phyloP scores from a whole-genome alignment of 305 asterid genomes.

The Withania somnifera region DNA sequence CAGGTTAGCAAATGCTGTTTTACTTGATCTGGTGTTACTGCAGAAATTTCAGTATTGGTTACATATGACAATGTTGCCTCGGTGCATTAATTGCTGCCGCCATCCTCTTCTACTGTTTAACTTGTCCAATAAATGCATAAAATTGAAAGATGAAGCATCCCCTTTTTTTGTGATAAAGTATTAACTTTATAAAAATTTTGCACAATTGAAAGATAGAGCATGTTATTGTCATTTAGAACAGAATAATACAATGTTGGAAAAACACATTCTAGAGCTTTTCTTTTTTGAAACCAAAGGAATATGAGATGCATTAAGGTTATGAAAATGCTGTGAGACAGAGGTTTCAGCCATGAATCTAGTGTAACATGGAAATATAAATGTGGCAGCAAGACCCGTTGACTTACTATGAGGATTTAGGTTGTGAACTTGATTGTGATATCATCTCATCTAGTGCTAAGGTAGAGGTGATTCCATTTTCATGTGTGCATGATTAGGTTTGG shows the following conservation, averaged over 20 bases:
- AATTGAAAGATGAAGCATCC: background rate
- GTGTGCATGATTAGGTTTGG: background rate
- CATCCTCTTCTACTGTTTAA: background rate
- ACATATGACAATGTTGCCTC: background rate
- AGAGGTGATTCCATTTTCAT: conserved; percentile 2
- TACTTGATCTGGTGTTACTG: conserved; percentile 3
- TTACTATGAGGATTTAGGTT: background rate
- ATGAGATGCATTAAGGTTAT: background rate
- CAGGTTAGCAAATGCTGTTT: conserved; percentile 46
- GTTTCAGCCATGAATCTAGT: background rate
- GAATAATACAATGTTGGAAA: background rate
- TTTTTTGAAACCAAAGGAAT: background rate
- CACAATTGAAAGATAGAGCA: background rate
- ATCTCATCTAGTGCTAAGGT: background rate
- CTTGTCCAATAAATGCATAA: background rate
- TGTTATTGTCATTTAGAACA: background rate
- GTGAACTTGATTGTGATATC: background rate
- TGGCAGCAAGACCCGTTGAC: background rate
- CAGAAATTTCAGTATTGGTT: background rate
- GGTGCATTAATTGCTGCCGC: background rate
- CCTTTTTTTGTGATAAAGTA: background rate
- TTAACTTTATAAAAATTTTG: background rate
- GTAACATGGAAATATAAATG: background rate
- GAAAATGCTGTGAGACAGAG: background rate
- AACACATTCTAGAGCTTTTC: background rate